Conservation (phyloP, 1,284 basidiomycete genomes). For the Trichosporon sp. region DNA sequence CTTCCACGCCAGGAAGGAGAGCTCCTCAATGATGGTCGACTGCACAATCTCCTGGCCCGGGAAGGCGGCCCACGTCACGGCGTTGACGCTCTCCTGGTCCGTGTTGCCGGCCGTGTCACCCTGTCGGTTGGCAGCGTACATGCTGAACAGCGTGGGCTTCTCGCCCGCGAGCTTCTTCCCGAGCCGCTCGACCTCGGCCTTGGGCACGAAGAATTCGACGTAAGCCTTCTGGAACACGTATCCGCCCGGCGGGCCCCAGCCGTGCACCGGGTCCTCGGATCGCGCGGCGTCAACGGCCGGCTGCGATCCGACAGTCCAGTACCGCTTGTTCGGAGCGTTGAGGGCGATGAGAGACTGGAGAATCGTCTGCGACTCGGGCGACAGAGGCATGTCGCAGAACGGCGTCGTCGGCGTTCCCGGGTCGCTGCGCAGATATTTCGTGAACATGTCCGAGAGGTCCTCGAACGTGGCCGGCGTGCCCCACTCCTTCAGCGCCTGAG, state of each 20-base stretch:
- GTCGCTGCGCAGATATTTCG: slow-evolving; percentile 68
- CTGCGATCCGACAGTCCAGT: slow-evolving; percentile 98
- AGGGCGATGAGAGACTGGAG: slow-evolving; percentile 75
- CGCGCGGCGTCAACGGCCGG: slow-evolving; percentile 82
- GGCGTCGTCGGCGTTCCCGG: slow-evolving; percentile 73
- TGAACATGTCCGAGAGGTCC: slow-evolving; percentile 79
- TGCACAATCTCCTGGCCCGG: slow-evolving; percentile 97
- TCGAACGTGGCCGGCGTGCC: slow-evolving; percentile 69
- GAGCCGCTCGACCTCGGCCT: slow-evolving; percentile 67
- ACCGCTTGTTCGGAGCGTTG: slow-evolving; percentile 66
- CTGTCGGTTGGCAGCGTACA: slow-evolving; percentile 79
- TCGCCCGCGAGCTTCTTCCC: slow-evolving; percentile 63
- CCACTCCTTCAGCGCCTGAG: slow-evolving; percentile 75
- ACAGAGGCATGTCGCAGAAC: slow-evolving; percentile 84
- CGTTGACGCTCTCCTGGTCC: slow-evolving; percentile 88
- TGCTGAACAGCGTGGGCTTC: slow-evolving; percentile 68
- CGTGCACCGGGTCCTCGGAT: slow-evolving; percentile 76
- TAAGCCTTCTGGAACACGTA: slow-evolving; percentile 98
- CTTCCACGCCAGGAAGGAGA: slow-evolving; percentile 98
- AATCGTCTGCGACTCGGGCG: slow-evolving; percentile 80
- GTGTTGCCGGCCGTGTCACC: slow-evolving; percentile 94
- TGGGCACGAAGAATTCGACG: slow-evolving; percentile 87
- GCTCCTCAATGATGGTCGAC: slow-evolving; percentile 95
- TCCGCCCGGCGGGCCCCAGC: slow-evolving; percentile 89
- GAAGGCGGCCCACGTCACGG: slow-evolving; percentile 99